Base-by-base conservation (phyloP, 345 rosid species). In the Noccaea bulbosa region DNA sequence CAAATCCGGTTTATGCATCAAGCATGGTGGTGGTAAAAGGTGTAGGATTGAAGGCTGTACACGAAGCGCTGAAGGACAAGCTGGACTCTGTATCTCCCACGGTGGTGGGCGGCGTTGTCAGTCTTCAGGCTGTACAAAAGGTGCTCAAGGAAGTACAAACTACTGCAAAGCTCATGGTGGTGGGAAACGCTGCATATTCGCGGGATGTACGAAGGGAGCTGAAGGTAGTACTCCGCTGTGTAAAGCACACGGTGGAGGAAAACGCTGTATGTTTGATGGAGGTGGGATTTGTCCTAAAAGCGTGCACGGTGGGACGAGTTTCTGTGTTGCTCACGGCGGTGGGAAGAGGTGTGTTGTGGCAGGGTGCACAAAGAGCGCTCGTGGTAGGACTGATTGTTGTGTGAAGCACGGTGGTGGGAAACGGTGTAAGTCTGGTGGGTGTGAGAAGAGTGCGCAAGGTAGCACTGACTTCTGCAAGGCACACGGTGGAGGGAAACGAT, bases 221-320 rank as follows among this genome's bases (percentile, higher is more conserved):
- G 98, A 93, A 81, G 98, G 98, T 47, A 93, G 96, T 71, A 93
- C 98, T 0, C 97, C 96, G 2, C 56, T 91, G 70, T 93, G 98
- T 82, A 93, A 93, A 79, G 97, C 91, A 20, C 98, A 93, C 0
- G 98, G 98, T 68, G 98, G 97, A 14, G 97, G 98, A 20, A 93
- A 93, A 69, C 91, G 98, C 5, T 93, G 98, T 78, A 81, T 87
- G 75, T 85, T 61, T 67, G 90, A 91, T 67, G 97, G 97, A 46
- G 98, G 98, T 4, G 98, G 98, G 35, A 91, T 90, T 60, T 93
- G 97, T 80, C 96, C 96, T 8, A 93, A 93, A 69, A 93, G 98
- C 30, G 98, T 93, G 4, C 98, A 90, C 16, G 98, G 98, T 59
- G 97, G 98, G 49, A 93, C 98, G 1, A 81, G 83, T 52, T 93